These are phyloP conservation scores for Rickenella mellea DNA, from an alignment of 768 basidiomycete species.

Conservation along the genomic window DNA sequence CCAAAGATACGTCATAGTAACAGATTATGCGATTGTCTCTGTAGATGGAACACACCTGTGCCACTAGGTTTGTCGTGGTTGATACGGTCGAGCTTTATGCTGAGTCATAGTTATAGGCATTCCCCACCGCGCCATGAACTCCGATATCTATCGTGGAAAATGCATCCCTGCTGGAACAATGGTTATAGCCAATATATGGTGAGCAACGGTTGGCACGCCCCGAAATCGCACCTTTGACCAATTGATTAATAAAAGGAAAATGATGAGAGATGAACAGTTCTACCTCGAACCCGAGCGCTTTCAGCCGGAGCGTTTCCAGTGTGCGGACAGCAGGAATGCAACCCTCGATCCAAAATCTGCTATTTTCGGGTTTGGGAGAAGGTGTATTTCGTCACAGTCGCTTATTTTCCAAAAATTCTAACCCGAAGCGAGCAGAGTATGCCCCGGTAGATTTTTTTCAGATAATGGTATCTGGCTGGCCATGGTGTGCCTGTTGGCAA, in stretches of 20 bases:
- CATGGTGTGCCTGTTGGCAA: slow-evolving; percentile 12
- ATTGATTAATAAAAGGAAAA: slow-evolving; percentile 10
- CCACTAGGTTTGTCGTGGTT: neutral
- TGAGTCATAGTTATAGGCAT: neutral
- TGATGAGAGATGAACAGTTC: slow-evolving; percentile 11
- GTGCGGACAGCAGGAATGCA: slow-evolving; percentile 10
- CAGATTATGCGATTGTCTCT: too few relatives aligned
- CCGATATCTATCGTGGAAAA: slow-evolving; percentile 1
- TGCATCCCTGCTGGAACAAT: slow-evolving; percentile 3
- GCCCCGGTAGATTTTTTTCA: slow-evolving; percentile 19
- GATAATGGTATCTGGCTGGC: slow-evolving; percentile 19
- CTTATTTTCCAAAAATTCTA: neutral
- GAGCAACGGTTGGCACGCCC: neutral
- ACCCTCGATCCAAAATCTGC: slow-evolving; percentile 21
- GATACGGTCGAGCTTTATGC: neutral
- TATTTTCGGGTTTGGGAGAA: slow-evolving; percentile 28
- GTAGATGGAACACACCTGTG: slow-evolving; percentile 5
- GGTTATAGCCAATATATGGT: slow-evolving; percentile 2
- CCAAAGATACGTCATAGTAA: neutral
- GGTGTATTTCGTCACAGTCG: slow-evolving; percentile 6
- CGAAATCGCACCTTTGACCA: neutral
- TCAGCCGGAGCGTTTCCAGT: slow-evolving; percentile 15
- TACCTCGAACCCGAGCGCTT: slow-evolving; percentile 14
- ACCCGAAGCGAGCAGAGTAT: slow-evolving; percentile 6
- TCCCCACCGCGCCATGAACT: slow-evolving; percentile 3